phyloP scores from a whole-genome alignment of 2,329 filamentous ascomycete genomes.

The Stachybotrys chartarum region DNA sequence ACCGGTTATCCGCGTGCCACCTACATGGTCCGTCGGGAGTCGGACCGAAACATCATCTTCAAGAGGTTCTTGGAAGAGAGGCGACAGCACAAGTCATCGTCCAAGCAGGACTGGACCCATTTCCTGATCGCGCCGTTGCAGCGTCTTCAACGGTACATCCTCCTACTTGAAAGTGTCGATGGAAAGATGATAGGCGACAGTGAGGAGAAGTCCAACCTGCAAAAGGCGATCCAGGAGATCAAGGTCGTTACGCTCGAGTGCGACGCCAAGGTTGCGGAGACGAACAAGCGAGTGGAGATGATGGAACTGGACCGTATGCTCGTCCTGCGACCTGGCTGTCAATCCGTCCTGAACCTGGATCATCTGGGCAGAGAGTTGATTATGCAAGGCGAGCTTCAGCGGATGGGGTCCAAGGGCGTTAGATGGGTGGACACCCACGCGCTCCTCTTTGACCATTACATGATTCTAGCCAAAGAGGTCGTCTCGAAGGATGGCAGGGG shows the following conservation, averaged over 20 bases:
- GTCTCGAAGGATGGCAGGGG: constrained; percentile 60
- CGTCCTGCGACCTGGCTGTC: constrained; percentile 79
- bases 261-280: constrained; percentile 86
- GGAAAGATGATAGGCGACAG: constrained; percentile 78
- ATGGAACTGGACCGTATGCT: constrained; percentile 78
- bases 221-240: constrained; percentile 84
- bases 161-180: constrained; percentile 75
- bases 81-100: constrained; percentile 69
- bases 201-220: constrained; percentile 82
- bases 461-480: constrained; percentile 81
- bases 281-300: constrained; percentile 83
- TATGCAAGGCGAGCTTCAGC: constrained; percentile 79
- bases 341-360: constrained; percentile 82
- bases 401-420: constrained; percentile 82
- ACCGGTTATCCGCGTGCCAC: constrained; percentile 78
- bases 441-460: constrained; percentile 91
- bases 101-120: constrained; percentile 86
- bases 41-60: constrained; percentile 79
- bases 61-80: constrained; percentile 76
- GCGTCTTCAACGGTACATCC: constrained; percentile 79
- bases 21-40: constrained; percentile 76
- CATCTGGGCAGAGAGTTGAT: constrained; percentile 91
- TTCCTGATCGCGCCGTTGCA: constrained; percentile 93
- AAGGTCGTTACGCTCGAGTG: constrained; percentile 84
- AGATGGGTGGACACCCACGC: constrained; percentile 92